Conservation (phyloP, 78 protist species). For the Salpingoeca rosetta region DNA sequence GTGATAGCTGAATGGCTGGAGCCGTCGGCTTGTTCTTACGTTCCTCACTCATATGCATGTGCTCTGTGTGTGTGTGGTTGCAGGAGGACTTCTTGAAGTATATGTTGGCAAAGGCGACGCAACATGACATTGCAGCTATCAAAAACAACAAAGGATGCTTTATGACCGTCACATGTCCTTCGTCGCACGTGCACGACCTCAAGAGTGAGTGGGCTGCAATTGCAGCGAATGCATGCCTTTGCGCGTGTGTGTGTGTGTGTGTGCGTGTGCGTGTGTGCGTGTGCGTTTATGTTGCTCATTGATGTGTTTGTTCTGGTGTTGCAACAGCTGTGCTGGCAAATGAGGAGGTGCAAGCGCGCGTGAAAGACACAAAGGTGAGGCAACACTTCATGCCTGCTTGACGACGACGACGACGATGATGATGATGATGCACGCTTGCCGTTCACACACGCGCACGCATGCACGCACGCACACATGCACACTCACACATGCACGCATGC, state of each 20-base stretch:
- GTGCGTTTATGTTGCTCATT: no score
- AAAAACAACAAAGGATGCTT: not conserved
- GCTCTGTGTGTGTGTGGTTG: not conserved
- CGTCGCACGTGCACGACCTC: not conserved
- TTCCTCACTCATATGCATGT: not conserved
- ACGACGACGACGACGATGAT: no score
- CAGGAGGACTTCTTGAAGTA: conserved; percentile 51
- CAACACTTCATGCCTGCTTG: not conserved
- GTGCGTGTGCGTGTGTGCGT: no score
- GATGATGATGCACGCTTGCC: not conserved
- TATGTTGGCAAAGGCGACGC: conserved; percentile 32
- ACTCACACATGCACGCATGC: not conserved
- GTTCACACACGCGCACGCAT: not conserved
- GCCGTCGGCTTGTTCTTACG: not conserved
- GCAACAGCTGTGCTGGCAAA: no score
- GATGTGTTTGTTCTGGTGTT: no score
- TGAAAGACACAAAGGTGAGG: not conserved
- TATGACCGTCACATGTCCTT: not conserved
- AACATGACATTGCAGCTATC: conserved; percentile 6
- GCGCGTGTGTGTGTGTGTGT: no score
- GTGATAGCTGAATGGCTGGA: not conserved
- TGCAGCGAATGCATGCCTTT: not conserved
- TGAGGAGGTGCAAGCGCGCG: not conserved
- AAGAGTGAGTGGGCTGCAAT: not conserved
- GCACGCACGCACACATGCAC: not conserved